A percentile compares a stretch with the other conserved stretches of the same genome.
Conservation (phyloP, 2,329 filamentous ascomycete species). For the Alternaria hordeiaustralica region DNA sequence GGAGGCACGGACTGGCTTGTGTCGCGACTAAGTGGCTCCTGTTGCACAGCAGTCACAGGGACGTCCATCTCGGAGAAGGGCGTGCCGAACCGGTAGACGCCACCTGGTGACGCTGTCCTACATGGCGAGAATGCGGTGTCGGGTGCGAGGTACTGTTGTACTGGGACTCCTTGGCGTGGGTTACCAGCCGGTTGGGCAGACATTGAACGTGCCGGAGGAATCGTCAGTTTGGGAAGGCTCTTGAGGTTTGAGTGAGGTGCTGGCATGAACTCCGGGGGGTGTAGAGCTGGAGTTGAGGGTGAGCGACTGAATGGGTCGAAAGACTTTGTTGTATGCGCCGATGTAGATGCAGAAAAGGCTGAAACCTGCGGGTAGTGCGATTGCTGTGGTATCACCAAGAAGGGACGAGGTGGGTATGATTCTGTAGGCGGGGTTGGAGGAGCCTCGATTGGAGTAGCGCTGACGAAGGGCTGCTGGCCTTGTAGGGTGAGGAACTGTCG, state of each 20-base stretch:
- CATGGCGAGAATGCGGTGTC: constrained; percentile 55
- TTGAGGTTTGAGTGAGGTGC: constrained; percentile 60
- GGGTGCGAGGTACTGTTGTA: constrained; percentile 36
- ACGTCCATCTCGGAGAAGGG: constrained; percentile 92
- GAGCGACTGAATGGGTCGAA: constrained; percentile 33
- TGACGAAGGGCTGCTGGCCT: constrained; percentile 67
- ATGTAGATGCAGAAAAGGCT: constrained; percentile 46
- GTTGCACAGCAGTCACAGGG: constrained; percentile 74
- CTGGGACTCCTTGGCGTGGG: constrained; percentile 31
- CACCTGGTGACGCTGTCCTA: constrained; percentile 61
- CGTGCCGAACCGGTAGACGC: constrained; percentile 79
- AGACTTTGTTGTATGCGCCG: constrained; percentile 40
- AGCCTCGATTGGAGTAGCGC: constrained; percentile 68
- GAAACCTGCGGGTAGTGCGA: constrained; percentile 37
- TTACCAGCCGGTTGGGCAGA: constrained; percentile 41
- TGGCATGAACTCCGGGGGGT: constrained; percentile 50
- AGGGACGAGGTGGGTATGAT: constrained; percentile 47
- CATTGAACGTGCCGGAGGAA: constrained; percentile 55
- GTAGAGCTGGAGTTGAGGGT: constrained; percentile 39
- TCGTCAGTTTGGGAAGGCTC: constrained; percentile 63
- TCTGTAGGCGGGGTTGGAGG: constrained; percentile 49
- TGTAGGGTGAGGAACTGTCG: constrained; percentile 91
- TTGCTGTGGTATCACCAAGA: constrained; percentile 38
- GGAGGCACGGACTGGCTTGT: constrained; percentile 90
- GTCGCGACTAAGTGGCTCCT: constrained; percentile 77